Evolutionary conservation across 305 asterid species (phyloP).

Genomic region (Solanum hybrid): DNA sequence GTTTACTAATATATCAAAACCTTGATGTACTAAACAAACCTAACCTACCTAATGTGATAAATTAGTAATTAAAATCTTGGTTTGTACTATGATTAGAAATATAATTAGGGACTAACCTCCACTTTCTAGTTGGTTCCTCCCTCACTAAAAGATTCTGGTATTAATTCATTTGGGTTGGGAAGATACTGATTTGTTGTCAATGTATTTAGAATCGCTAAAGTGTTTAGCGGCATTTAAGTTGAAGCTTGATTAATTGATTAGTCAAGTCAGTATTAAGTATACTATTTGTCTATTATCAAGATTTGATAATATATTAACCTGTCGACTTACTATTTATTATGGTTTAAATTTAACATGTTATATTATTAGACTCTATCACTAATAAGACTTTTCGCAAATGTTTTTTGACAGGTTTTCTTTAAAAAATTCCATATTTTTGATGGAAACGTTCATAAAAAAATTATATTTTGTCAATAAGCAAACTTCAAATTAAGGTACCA

Average conservation of each 20-base stretch:
- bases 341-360: too few species aligned
- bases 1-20: background rate
- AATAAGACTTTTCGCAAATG: background rate
- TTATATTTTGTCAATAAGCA: background rate
- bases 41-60: background rate
- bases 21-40: background rate
- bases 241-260: background rate
- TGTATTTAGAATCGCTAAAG: too few species aligned
- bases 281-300: background rate
- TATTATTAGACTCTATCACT: background rate
- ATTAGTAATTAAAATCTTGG: background rate
- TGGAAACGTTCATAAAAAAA: background rate
- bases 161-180: background rate
- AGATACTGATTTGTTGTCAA: background rate
- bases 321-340: background rate
- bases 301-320: background rate
- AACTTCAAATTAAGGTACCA: background rate
- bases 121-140: background rate
- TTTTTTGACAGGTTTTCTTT: background rate
- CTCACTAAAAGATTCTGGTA: background rate
- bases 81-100: background rate
- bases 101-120: background rate
- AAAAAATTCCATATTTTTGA: background rate
- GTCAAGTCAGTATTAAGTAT: background rate
- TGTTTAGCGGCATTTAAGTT: background rate